phyloP scores from a whole-genome alignment of 305 asterid species.

The Fraxinus latifolia region DNA sequence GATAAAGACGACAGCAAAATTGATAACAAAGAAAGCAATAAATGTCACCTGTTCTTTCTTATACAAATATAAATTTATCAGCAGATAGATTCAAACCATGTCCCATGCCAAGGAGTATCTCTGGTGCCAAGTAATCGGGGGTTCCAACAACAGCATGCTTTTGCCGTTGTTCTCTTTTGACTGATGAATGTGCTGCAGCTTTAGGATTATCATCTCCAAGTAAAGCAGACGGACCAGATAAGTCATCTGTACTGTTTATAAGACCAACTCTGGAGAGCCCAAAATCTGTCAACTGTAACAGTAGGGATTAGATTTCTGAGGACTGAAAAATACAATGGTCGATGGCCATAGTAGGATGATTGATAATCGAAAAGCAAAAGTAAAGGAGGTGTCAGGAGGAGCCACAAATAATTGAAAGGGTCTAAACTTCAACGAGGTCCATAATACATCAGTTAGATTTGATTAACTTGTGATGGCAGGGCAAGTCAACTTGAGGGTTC shows the following conservation, averaged over 20 bases:
- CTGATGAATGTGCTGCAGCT: conserved; percentile 43
- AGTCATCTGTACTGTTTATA: conserved; percentile 96
- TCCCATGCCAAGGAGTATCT: conserved; percentile 98
- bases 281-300: conserved; percentile 94
- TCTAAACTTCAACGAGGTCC: background rate
- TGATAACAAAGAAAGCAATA: conserved; percentile 8
- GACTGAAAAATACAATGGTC: conserved; percentile 5
- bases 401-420: background rate
- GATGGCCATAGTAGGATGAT: conserved; percentile 2
- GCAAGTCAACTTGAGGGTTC: background rate
- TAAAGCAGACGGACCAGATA: conserved; percentile 75
- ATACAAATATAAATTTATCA: conserved; percentile 25
- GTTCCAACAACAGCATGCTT: conserved; percentile 90
- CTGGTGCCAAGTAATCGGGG: conserved; percentile 99
- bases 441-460: background rate
- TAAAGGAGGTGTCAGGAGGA: background rate
- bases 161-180: conserved; percentile 68
- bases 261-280: conserved; percentile 99
- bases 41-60: conserved; percentile 9
- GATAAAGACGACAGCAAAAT: conserved; percentile 11
- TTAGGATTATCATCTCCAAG: conserved; percentile 68
- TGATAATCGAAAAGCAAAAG: conserved; percentile 13
- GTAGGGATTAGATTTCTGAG: conserved; percentile 41
- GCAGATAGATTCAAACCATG: conserved; percentile 64
- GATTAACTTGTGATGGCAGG: background rate